These are phyloP conservation scores for Boletus patriciae DNA, from an alignment of 768 basidiomycete genomes.

Conservation along the genomic window DNA sequence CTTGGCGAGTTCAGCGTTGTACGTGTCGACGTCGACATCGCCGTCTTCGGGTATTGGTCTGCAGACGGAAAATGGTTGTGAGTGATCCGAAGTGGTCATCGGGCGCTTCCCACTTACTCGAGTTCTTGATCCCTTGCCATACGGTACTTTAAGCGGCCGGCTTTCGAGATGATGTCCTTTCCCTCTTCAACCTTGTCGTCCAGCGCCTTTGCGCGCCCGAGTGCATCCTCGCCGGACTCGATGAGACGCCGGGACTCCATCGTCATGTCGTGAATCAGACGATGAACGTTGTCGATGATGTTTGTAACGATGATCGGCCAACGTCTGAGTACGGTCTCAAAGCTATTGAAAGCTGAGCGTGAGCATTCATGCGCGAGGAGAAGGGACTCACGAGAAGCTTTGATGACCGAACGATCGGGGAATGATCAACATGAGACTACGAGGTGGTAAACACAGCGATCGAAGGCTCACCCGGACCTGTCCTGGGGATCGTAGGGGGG, in stretches of 20 bases:
- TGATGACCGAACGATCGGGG: neutral
- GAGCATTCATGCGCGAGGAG: too few relatives aligned
- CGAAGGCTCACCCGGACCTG: constrained; percentile 50
- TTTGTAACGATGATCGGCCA: constrained; percentile 86
- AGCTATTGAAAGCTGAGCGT: constrained; percentile 42
- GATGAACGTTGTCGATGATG: constrained; percentile 75
- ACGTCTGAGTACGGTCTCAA: constrained; percentile 73
- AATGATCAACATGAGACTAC: neutral
- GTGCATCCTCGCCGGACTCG: constrained; percentile 3
- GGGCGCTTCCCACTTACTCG: constrained; percentile 46
- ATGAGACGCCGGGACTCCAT: constrained; percentile 34
- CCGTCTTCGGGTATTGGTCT: constrained; percentile 78
- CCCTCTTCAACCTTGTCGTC: constrained; percentile 66
- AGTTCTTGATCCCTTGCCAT: constrained; percentile 77
- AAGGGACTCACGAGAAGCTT: constrained; percentile 61
- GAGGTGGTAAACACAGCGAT: neutral
- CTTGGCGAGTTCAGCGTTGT: constrained; percentile 68
- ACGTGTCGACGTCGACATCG: constrained; percentile 64
- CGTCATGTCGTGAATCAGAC: constrained; percentile 62
- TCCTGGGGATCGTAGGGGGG: constrained; percentile 77
- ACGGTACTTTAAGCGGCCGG: constrained; percentile 81
- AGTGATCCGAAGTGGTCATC: neutral
- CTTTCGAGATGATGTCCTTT: constrained; percentile 68
- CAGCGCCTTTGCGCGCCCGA: constrained; percentile 26
- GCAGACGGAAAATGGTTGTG: neutral